Evolutionary conservation across 1,284 basidiomycete genomes (phyloP), one percentile per base, ranked within the genome.

Genomic region (Vanrija sp.): DNA sequence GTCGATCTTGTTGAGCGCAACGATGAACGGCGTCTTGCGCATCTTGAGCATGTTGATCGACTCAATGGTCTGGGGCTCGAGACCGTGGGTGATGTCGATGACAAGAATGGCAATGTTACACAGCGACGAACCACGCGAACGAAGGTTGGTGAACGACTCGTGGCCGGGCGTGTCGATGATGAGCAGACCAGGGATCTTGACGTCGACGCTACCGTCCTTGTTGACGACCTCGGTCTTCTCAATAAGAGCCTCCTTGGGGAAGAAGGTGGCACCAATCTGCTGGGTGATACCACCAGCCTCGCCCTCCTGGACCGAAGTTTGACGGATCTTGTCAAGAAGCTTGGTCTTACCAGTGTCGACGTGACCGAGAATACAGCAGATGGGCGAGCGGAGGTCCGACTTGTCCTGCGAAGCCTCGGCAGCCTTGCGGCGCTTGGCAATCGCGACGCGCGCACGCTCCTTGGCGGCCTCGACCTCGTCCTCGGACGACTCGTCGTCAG

Each of bases 311-410:
- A 99, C 96, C 67, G 98, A 98, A 8, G 95, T 98, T 87, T 98
- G 95, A 68, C 96, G 93, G 73, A 99, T 98, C 91, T 98, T 98
- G 78, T 99, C 96, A 64, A 99, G 80, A 48, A 99, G 79, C 78
- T 98, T 98, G 43, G 96, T 99, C 80, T 99, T 99, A 65, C 96
- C 96, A 5, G 95, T 98, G 82, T 99, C 96, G 83, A 99, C 96
- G 77, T 99, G 96, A 58, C 96, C 96, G 58, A 99, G 80, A 74
- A 99, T 98, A 86, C 95, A 98, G 76, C 96, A 99, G 72, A 98
- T 99, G 26, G 96, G 96, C 73, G 88, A 92, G 47, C 96, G 88
- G 54, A 99, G 79, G 73, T 98, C 80, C 68, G 98, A 92, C 73
- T 90, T 93, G 75, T 79, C 91, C 54, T 91, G 81, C 6, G 88